phyloP scores from a whole-genome alignment of 2,329 filamentous ascomycete species.

The Fusarium sp. region DNA sequence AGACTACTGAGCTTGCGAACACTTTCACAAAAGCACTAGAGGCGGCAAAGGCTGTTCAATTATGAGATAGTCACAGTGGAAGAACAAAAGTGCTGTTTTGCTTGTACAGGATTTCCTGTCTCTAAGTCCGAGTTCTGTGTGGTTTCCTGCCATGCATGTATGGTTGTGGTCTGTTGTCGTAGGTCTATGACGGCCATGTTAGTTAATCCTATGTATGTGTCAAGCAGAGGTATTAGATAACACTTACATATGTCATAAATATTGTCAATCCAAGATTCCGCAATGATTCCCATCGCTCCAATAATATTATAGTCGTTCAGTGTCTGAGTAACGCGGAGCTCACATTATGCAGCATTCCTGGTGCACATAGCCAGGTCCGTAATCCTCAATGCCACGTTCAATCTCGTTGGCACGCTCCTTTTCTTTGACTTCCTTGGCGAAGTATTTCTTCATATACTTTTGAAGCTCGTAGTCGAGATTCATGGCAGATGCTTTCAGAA shows the following conservation, averaged over 20 bases:
- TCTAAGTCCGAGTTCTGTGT: not conserved
- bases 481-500: constrained; percentile 77
- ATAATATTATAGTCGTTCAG: not conserved
- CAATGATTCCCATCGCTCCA: constrained; percentile 12
- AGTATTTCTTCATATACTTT: constrained; percentile 80
- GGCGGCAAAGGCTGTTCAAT: constrained; percentile 59
- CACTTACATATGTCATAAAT: constrained; percentile 19
- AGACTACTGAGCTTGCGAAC: constrained; percentile 72
- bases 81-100: constrained; percentile 12
- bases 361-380: constrained; percentile 74
- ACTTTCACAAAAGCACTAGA: constrained; percentile 78
- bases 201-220: constrained; percentile 9
- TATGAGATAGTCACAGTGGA: constrained; percentile 10
- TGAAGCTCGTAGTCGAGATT: constrained; percentile 78
- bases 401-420: constrained; percentile 80
- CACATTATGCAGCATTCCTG: constrained; percentile 73
- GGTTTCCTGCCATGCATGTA: not conserved
- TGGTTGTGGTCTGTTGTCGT: not conserved
- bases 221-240: not conserved
- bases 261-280: not conserved
- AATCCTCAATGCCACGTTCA: constrained; percentile 79
- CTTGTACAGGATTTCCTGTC: constrained; percentile 15
- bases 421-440: constrained; percentile 76
- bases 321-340: constrained; percentile 22
- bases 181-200: constrained; percentile 5